These are phyloP conservation scores for Tolypocladium album DNA, from an alignment of 2,329 filamentous ascomycete species.

Conservation along the genomic window DNA sequence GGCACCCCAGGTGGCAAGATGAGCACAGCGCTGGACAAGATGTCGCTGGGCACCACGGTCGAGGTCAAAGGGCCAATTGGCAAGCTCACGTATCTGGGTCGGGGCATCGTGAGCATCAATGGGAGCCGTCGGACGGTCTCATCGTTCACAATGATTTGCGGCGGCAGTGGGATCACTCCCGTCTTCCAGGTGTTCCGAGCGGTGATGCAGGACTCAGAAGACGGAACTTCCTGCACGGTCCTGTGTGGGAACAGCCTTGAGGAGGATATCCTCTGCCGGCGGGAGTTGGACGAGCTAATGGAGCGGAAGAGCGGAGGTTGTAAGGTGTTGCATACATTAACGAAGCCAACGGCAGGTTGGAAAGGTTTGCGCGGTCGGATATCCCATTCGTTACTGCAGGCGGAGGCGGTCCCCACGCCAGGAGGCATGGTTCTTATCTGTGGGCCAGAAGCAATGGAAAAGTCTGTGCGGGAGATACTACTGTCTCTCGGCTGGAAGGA, in stretches of 20 bases:
- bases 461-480: no score
- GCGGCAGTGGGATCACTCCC: constrained; percentile 83
- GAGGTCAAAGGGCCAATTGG: constrained; percentile 86
- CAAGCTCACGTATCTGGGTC: constrained; percentile 68
- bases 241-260: constrained; percentile 68
- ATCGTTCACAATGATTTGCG: constrained; percentile 70
- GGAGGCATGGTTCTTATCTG: no score
- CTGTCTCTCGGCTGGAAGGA: no score
- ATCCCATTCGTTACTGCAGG: no score
- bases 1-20: constrained; percentile 55
- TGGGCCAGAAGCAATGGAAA: no score
- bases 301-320: no score
- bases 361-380: no score
- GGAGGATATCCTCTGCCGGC: constrained; percentile 72
- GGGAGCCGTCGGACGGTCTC: no score
- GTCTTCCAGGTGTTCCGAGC: constrained; percentile 75
- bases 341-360: no score
- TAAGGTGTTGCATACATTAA: no score
- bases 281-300: no score
- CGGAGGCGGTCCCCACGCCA: no score
- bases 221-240: constrained; percentile 59
- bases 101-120: constrained; percentile 29
- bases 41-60: constrained; percentile 61
- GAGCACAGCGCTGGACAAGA: constrained; percentile 65
- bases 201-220: constrained; percentile 52